Evolutionary conservation across 2,329 filamentous ascomycete genomes (phyloP).

Genomic region (Sclerotinia trifoliorum): DNA sequence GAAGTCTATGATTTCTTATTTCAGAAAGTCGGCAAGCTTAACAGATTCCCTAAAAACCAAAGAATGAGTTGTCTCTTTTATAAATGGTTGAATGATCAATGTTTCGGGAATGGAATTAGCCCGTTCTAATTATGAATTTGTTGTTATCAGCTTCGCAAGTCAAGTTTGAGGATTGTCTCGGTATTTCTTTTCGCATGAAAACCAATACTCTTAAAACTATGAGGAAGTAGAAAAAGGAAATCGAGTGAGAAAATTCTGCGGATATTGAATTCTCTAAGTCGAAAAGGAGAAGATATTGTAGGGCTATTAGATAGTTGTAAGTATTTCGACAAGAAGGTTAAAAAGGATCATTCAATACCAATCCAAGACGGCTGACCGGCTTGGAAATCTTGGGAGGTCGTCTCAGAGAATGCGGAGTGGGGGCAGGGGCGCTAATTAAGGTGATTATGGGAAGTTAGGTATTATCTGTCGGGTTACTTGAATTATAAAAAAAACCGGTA

Average conservation of each 20-base stretch:
- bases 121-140: conserved; percentile 1
- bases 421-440: conserved; percentile 6
- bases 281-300: background rate
- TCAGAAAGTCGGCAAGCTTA: background rate
- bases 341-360: background rate
- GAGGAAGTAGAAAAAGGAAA: background rate
- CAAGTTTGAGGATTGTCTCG: conserved; percentile 17
- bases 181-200: background rate
- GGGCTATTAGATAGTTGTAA: background rate
- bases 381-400: conserved; percentile 7
- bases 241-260: background rate
- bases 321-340: background rate
- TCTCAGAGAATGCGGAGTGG: conserved; percentile 23
- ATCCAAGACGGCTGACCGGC: background rate
- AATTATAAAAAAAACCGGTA: background rate
- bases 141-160: conserved; percentile 8
- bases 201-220: background rate
- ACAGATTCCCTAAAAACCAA: background rate
- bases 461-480: background rate
- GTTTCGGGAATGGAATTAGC: conserved; percentile 15
- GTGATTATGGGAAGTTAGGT: background rate
- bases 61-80: background rate
- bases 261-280: background rate
- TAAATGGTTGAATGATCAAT: conserved; percentile 7
- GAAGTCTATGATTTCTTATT: background rate